Evolutionary conservation across 2,329 filamentous ascomycete genomes (phyloP), one percentile per base, ranked within the genome.

Genomic region (Talaromyces sp.): DNA sequence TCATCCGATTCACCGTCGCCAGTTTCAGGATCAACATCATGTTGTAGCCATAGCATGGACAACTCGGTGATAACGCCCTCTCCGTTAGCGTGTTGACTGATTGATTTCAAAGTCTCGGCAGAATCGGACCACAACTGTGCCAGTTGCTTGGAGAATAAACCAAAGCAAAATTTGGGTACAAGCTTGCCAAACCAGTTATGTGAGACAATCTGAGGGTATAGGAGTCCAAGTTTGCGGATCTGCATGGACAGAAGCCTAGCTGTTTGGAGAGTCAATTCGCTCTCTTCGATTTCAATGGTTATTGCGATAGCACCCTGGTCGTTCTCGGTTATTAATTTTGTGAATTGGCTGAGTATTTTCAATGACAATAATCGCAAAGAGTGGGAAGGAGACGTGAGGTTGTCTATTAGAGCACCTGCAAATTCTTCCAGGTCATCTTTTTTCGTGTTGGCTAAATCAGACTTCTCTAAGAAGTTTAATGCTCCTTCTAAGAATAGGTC

Each of bases 61-160:
- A 94, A 80, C 2, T 85, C 82, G 1, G 88, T 86, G 42, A 97
- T 82, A 18, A 84, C 79, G 34, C 89, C 87, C 71, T 97, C 92
- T 27, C 91, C 92, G 44, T 79, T 76, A 66, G 89, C 88, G 27
- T 83, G 83, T 66, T 90, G 84, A 23, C 87, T 85, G 59, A 99
- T 87, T 57, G 88, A 83, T 69, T 91, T 89, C 69, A 99, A 78
- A 0, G 90, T 87, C 60, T 87, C 84, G 57, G 89, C 86, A 0
- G 91, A 85, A 68, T 96, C 91, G 63, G 96, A 91, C 91, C 94
- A 97, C 5, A 96, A 81, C 40, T 92, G 92, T 0, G 92, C 85
- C 66, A 97, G 82, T 67, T 89, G 91, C 56, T 96, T 87, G 0
- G 93, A 95, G 63, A 98, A 83, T 75, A 97, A 84, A 56, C 95